Evolutionary conservation across 306 rosid species (phyloP).

Genomic region (Castanea mollissima): DNA sequence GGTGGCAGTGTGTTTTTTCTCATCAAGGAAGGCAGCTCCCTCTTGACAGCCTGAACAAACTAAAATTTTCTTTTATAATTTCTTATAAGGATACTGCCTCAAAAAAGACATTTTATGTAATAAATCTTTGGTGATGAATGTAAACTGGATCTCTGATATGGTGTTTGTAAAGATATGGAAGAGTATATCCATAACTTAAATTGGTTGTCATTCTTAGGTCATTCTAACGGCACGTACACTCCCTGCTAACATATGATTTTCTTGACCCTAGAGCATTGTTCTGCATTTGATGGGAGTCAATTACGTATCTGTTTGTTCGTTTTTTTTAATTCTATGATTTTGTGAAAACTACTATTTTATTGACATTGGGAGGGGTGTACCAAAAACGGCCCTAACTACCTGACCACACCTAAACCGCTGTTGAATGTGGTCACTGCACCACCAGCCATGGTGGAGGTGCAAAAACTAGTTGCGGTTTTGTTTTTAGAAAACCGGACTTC

Average conservation of each 20-base stretch:
- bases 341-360: too few relatives aligned
- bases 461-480: too few relatives aligned
- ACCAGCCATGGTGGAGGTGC: too few relatives aligned
- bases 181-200: background rate
- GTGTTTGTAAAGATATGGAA: background rate
- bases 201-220: background rate
- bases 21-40: slow-evolving; percentile 77
- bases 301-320: too few relatives aligned
- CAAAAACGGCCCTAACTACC: fast-evolving
- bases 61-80: background rate
- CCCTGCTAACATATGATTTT: background rate
- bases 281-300: too few relatives aligned
- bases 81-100: background rate
- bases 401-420: fast-evolving
- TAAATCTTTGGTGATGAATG: background rate
- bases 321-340: too few relatives aligned
- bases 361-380: too few relatives aligned
- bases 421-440: too few relatives aligned
- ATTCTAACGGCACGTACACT: background rate
- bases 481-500: too few relatives aligned
- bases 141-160: background rate
- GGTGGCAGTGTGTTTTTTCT: slow-evolving; percentile 78
- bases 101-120: background rate
- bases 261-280: background rate
- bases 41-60: slow-evolving; percentile 26